These are phyloP conservation scores for Nyctanthes arbortristis DNA, from an alignment of 257 asterid genomes.

Conservation along the genomic window DNA sequence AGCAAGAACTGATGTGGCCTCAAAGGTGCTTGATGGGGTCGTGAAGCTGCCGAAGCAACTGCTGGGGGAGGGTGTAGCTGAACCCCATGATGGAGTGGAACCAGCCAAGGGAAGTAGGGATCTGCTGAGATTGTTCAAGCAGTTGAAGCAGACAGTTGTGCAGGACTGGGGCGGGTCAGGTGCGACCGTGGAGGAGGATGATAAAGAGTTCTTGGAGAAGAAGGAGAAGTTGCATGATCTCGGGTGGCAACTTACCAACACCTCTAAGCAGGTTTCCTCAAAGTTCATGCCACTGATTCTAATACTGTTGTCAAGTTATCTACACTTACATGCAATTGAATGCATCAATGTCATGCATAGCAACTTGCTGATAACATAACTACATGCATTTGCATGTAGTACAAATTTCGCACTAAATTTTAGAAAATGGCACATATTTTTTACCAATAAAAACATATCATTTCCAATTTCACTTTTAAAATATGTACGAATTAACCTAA, in stretches of 20 bases:
- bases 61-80: conserved; percentile 72
- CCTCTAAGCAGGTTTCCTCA: conserved; percentile 69
- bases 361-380: background rate
- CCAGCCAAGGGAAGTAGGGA: conserved; percentile 92
- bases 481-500: too few species aligned
- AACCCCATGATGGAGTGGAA: conserved; percentile 87
- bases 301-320: conserved; percentile 3
- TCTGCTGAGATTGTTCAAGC: conserved; percentile 86
- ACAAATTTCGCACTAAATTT: too few species aligned
- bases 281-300: conserved; percentile 8
- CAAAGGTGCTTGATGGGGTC: conserved; percentile 95
- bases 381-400: too few species aligned
- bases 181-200: conserved; percentile 78
- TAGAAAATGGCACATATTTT: too few species aligned
- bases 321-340: background rate
- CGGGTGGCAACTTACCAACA: conserved; percentile 80
- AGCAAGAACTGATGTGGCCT: conserved; percentile 68
- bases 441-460: too few species aligned
- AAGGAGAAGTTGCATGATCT: conserved; percentile 69
- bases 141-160: conserved; percentile 87
- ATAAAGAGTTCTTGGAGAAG: conserved; percentile 80
- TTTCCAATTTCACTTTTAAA: too few species aligned
- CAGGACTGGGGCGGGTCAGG: conserved; percentile 84
- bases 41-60: conserved; percentile 88
- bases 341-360: conserved; percentile 9